Conservation (phyloP, 495 filamentous ascomycete genomes). For the Penicillium waksmanii region DNA sequence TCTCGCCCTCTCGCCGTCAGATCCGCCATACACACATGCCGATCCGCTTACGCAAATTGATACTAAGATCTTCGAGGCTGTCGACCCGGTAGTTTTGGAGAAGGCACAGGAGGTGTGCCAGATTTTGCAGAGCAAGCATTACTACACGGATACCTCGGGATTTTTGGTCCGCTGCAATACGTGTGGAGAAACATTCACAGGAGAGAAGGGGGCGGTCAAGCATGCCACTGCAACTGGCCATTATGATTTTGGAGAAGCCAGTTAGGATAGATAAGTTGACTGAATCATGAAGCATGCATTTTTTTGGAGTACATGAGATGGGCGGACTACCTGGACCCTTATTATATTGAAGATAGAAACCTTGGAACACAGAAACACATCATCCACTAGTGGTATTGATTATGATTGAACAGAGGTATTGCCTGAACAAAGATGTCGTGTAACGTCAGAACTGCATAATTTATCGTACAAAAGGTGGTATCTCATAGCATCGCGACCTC, state of each 20-base stretch:
- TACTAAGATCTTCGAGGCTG: slow-evolving; percentile 72
- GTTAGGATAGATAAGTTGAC: slow-evolving; percentile 20
- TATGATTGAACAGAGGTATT: slow-evolving; percentile 5
- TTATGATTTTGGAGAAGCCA: slow-evolving; percentile 71
- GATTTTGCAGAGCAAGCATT: slow-evolving; percentile 71
- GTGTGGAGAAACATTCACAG: slow-evolving; percentile 72
- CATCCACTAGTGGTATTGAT: background rate
- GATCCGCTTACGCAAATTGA: slow-evolving; percentile 72
- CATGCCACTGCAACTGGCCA: slow-evolving; percentile 72
- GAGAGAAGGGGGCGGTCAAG: slow-evolving; percentile 68
- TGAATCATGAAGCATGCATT: slow-evolving; percentile 5
- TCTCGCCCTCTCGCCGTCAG: slow-evolving; percentile 73
- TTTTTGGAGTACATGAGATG: background rate
- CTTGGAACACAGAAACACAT: background rate
- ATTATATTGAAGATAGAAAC: background rate
- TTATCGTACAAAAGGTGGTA: slow-evolving; percentile 31
- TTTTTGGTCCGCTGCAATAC: slow-evolving; percentile 82
- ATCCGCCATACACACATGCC: slow-evolving; percentile 58
- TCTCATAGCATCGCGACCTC: slow-evolving; percentile 50
- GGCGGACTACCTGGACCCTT: background rate
- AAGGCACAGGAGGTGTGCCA: slow-evolving; percentile 74
- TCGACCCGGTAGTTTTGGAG: slow-evolving; percentile 68
- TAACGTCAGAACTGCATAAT: slow-evolving; percentile 27
- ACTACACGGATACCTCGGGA: slow-evolving; percentile 86
- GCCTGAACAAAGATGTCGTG: slow-evolving; percentile 7